These are phyloP conservation scores for Phymatotrichopsis omnivora DNA, from an alignment of 2,329 filamentous ascomycete genomes.

Conservation along the genomic window DNA sequence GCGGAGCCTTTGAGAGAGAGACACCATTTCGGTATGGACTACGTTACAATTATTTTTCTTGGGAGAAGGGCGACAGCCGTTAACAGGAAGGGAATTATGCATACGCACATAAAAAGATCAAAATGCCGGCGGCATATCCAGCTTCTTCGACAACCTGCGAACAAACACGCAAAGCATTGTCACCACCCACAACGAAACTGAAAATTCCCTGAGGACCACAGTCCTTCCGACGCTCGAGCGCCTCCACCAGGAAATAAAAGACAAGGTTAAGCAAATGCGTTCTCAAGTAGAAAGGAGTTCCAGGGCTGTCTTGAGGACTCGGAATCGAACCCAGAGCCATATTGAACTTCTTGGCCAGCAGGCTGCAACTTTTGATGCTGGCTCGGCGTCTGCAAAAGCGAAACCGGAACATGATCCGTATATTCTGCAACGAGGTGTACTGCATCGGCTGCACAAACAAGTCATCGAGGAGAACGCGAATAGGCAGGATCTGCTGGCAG, in stretches of 20 bases:
- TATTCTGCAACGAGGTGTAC: constrained; percentile 67
- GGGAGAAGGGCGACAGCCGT: not conserved
- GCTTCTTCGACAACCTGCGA: constrained; percentile 89
- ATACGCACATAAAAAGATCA: constrained; percentile 50
- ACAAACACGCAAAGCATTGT: constrained; percentile 80
- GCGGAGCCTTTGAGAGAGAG: constrained; percentile 76
- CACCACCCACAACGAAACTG: constrained; percentile 82
- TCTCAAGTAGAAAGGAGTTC: constrained; percentile 71
- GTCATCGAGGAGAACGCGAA: constrained; percentile 94
- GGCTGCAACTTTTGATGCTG: constrained; percentile 65
- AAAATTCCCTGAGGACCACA: constrained; percentile 75
- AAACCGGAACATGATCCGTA: constrained; percentile 75
- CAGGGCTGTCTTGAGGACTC: constrained; percentile 86
- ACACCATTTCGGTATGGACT: constrained; percentile 75
- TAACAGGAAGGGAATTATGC: not conserved
- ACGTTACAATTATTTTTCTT: not conserved
- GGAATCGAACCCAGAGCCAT: constrained; percentile 80
- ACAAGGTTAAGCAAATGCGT: constrained; percentile 81
- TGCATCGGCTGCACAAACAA: constrained; percentile 80
- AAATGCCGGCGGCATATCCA: constrained; percentile 72
- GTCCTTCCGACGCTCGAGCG: constrained; percentile 83
- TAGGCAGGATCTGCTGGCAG: constrained; percentile 75
- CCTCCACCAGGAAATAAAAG: constrained; percentile 91
- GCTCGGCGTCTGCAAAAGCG: constrained; percentile 52
- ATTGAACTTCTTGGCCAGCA: constrained; percentile 88